Evolutionary conservation across 2,329 filamentous ascomycete species (phyloP).

Genomic region (Fusarium secorum): DNA sequence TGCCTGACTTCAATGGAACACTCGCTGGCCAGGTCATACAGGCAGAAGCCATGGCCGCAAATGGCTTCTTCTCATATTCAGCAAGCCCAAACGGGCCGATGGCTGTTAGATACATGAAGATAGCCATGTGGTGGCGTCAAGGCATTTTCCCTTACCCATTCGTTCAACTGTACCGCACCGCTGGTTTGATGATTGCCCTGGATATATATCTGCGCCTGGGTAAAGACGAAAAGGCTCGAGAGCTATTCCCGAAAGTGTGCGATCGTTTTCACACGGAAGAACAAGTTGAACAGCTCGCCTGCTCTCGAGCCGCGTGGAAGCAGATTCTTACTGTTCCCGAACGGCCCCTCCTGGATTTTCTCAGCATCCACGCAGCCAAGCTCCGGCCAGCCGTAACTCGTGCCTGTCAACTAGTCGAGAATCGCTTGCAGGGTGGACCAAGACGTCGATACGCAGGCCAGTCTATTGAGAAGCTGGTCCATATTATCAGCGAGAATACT

Average conservation of each 20-base stretch:
- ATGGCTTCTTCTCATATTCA: background rate
- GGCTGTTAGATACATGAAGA: background rate
- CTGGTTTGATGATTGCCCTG: slow-evolving; percentile 17
- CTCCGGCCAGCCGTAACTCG: background rate
- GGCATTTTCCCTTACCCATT: slow-evolving; percentile 23
- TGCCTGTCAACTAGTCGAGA: background rate
- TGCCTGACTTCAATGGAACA: slow-evolving; percentile 7
- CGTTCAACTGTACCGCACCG: slow-evolving; percentile 20
- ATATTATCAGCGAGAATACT: slow-evolving; percentile 1
- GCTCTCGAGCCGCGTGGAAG: background rate
- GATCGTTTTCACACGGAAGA: background rate
- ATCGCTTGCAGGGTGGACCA: background rate
- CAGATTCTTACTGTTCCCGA: background rate
- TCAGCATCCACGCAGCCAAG: slow-evolving; percentile 7
- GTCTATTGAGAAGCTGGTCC: background rate
- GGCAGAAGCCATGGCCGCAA: background rate
- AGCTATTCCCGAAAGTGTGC: background rate
- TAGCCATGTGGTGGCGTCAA: slow-evolving; percentile 28
- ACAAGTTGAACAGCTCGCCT: slow-evolving; percentile 1
- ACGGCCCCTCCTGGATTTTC: background rate
- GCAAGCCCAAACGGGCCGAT: slow-evolving; percentile 18
- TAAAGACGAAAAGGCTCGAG: background rate
- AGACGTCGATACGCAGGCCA: background rate
- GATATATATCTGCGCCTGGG: background rate
- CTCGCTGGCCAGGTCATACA: background rate